Base-by-base conservation (phyloP, 495 filamentous ascomycete genomes). In the Penicilliopsis zonata region DNA sequence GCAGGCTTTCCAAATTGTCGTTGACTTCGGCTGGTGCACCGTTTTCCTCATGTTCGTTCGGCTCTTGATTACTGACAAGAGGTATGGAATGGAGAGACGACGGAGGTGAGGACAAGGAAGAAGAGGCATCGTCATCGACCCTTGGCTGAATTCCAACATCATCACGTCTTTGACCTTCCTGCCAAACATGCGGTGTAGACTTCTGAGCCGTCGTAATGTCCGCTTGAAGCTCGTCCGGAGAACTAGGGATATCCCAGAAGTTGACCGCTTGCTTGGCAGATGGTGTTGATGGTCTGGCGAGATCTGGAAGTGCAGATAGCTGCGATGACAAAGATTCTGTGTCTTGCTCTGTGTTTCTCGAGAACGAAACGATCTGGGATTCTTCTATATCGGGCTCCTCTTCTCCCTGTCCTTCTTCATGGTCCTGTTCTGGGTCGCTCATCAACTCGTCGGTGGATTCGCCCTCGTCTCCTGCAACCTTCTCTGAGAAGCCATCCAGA, bases 81-180 rank as follows among this genome's bases (percentile, higher is more conserved):
- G 21, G 21, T 4, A 40, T 31, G 5, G 47, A 54, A 4, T 34
- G 30, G 17, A 50, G 26, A 3, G 47, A 53, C 4, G 59, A 63
- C 6, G 55, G 52, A 1, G 49, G 50, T 4, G 67, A 65, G 13
- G 66, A 65, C 10, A 67, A 45, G 9, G 65, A 51, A 8, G 67
- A 70, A 37, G 53, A 55, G 30, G 41, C 35, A 13, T 42, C 10
- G 8, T 40, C 35, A 12, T 36, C 27, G 2, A 37, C 19, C 12
- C 26, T 12, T 6, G 23, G 29, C 4, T 31, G 22, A n/a, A n/a
- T n/a, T n/a, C n/a, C n/a, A n/a, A n/a, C n/a, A n/a, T n/a, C n/a
- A n/a, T n/a, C n/a, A n/a, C n/a, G n/a, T n/a, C 18, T 26, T 22
- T 40, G 27, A 16, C 12, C 31, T 18, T 22, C 29, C 7, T 2